Evolutionary conservation across 768 basidiomycete species (phyloP), one percentile per base, ranked within the genome.

Genomic region (Psilocybe tampanensis): DNA sequence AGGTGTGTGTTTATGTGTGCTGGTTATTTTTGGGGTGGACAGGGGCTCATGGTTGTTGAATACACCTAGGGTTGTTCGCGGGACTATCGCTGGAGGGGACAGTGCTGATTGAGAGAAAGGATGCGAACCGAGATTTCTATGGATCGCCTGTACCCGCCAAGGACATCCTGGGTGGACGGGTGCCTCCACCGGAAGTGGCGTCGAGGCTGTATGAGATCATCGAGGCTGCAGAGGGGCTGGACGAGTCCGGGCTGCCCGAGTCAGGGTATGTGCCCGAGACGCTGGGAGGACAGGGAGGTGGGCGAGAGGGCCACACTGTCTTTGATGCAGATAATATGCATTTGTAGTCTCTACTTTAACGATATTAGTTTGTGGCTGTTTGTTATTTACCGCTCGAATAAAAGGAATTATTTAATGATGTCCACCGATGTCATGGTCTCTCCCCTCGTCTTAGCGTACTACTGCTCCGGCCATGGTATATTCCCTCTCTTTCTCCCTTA

Each of bases 111-210:
- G 95, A 98, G 72, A 84, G 96, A 64, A 97, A 94, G 72, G 95
- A 98, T 70, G 90, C 96, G 49, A 98, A 98, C 70, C 86, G 89
- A 48, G 94, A 95, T 22, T 99, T 98, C 76, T 98, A 98, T 64
- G 96, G 96, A 2, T 94, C 94, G 2, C 79, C 86, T 2, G 85
- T 98, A 4, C 90, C 95, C 6, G 93, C 94, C 0, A 80, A 82
- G 56, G 95, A 96, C 66, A 95, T 99, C 65, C 85, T 99, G 23
- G 85, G 90, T 50, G 96, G 96, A 34, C 88, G 89, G 18, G 95
- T 98, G 1, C 97, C 96, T 4, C 92, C 96, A n/a, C 96, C 97
- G 0, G 96, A 98, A 74, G 93, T 96, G 55, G 95, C 95, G 1
- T 92, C 90, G 29, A 81, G 82, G 61, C 70, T 98, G 61, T 98